A percentile compares a stretch with the other conserved stretches of the same genome.
Evolutionary conservation across 2,329 filamentous ascomycete genomes (phyloP).

Genomic region (Claviceps purpurea): DNA sequence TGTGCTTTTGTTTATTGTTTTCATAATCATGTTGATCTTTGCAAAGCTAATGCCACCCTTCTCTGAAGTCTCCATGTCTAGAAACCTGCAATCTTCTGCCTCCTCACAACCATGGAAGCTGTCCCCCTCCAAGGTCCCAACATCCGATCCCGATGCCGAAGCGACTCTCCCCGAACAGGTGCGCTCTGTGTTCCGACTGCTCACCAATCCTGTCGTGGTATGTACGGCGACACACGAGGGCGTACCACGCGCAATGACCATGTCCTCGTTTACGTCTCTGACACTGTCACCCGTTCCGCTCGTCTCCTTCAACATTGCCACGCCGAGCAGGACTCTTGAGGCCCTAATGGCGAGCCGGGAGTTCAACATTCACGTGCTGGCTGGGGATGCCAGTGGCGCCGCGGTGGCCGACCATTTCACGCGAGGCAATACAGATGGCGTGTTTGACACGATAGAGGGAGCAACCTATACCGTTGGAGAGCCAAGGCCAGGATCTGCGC

Average conservation of each 20-base stretch:
- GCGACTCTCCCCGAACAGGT: conserved; percentile 31
- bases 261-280: conserved; percentile 46
- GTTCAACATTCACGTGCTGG: conserved; percentile 44
- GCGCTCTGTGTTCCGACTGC: conserved; percentile 38
- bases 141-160: conserved; percentile 19
- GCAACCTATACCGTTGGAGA: conserved; percentile 8
- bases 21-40: background rate
- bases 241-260: conserved; percentile 38
- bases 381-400: conserved; percentile 32
- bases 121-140: conserved; percentile 18
- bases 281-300: conserved; percentile 37
- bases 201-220: conserved; percentile 42
- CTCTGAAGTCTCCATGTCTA: background rate
- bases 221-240: conserved; percentile 31
- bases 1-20: background rate
- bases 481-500: conserved; percentile 15
- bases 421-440: conserved; percentile 29
- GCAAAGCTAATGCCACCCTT: background rate
- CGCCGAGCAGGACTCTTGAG: conserved; percentile 41
- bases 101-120: conserved; percentile 16
- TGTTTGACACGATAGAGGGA: conserved; percentile 18
- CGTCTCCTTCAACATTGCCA: conserved; percentile 43
- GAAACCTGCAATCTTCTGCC: conserved; percentile 8
- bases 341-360: conserved; percentile 29
- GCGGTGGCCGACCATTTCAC: conserved; percentile 39